Evolutionary conservation across 495 filamentous ascomycete species (phyloP).

Genomic region (Tuber melanosporum): DNA sequence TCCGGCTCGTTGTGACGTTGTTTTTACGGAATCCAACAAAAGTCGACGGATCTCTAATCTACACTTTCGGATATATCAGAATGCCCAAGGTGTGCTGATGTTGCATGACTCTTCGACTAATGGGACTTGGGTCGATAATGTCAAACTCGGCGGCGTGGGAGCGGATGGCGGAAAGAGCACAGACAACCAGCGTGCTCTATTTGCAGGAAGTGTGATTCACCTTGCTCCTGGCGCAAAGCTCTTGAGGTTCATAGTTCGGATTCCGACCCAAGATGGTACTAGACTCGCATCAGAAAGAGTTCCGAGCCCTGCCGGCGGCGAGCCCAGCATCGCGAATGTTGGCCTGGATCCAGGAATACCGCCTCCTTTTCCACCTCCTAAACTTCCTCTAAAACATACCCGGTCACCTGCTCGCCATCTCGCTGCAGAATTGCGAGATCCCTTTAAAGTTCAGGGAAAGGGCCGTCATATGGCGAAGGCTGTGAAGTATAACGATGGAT

Average conservation of each 20-base stretch:
- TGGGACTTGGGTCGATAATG: conserved; percentile 75
- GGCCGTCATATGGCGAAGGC: not conserved
- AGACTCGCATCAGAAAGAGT: conserved; percentile 46
- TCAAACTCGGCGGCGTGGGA: conserved; percentile 48
- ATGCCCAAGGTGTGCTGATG: conserved; percentile 72
- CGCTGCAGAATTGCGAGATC: conserved; percentile 16
- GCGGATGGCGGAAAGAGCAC: conserved; percentile 45
- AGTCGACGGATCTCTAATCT: conserved; percentile 68
- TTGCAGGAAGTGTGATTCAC: conserved; percentile 63
- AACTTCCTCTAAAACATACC: conserved; percentile 13
- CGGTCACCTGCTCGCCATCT: not conserved
- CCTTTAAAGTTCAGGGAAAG: not conserved
- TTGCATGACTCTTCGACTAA: conserved; percentile 87
- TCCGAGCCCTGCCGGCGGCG: not conserved
- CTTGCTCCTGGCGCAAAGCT: conserved; percentile 53
- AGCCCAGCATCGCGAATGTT: conserved; percentile 10
- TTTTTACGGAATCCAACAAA: conserved; percentile 49
- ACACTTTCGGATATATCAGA: conserved; percentile 88
- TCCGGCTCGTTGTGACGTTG: conserved; percentile 61
- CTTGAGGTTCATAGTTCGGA: conserved; percentile 74
- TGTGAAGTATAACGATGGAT: conserved; percentile 46
- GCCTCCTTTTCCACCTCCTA: conserved; percentile 4
- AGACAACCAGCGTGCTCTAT: conserved; percentile 56
- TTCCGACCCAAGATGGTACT: conserved; percentile 60
- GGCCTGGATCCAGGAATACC: conserved; percentile 31